Base-by-base conservation (phyloP, 2,329 filamentous ascomycete species). In the Celoporthe dispersa region DNA sequence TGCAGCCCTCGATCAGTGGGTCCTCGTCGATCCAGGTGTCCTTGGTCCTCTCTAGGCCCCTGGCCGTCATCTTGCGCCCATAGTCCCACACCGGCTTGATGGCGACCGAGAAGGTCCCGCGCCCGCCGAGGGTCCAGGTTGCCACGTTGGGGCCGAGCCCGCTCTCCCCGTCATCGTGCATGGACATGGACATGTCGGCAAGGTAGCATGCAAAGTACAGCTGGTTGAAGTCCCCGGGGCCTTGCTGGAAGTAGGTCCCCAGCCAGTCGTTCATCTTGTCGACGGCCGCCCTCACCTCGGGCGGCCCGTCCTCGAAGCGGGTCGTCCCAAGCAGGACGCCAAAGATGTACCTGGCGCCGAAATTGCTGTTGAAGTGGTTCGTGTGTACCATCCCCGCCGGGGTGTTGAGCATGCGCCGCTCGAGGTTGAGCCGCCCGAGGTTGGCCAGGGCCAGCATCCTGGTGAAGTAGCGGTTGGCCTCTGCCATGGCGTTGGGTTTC, bases 341-440 rank as follows among this genome's bases (percentile, higher is more conserved):
- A 3, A 68, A 61, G 16, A n/a, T 25, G 5, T 68, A 68, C 11
- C 41, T 11, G 33, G 53, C 44, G 16, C 66, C 66, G 35, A 41
- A 68, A n/a, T 63, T 68, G 33, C 62, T 61, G 60, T 64, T 62
- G 41, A 64, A 68, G 59, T 68, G 67, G 14, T 48, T 68, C 3
- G 60, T 64, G 12, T 64, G 51, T 8, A 16, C 33, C 14, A 7
- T 12, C 1, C 48, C 60, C 0, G 59, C 41, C 22, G 22, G 31
- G 7, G 66, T 51, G 16, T 44, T 4, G 3, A 68, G 12, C 11
- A 44, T 57, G 19, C 48, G 33, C 9, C 67, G 59, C 0, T 51
- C 35, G 2, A 68, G 67, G 11, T 53, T 41, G n/a, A 68, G 67
- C 6, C 1, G 11, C 3, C 67, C 67, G 1, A 19, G 22, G 4